phyloP scores from a whole-genome alignment of 495 filamentous ascomycete genomes.

The Penicillium ochrochloron region DNA sequence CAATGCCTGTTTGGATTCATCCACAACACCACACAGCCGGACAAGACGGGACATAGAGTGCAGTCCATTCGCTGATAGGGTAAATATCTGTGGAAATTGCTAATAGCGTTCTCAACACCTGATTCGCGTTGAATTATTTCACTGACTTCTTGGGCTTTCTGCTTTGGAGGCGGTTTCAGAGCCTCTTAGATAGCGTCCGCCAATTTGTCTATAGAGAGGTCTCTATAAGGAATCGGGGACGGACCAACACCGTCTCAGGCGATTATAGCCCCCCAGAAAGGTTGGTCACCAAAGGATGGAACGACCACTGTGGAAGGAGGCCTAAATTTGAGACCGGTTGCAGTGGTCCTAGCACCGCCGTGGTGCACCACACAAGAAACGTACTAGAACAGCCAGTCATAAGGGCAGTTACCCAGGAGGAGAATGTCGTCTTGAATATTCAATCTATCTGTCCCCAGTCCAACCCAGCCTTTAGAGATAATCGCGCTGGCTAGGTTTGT shows the following conservation, averaged over 20 bases:
- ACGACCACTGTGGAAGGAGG: background rate
- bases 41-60: background rate
- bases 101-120: background rate
- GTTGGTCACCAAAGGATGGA: background rate
- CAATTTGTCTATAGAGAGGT: background rate
- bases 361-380: background rate
- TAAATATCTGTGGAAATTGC: background rate
- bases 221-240: background rate
- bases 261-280: background rate
- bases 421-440: background rate
- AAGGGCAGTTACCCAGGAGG: background rate
- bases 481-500: background rate
- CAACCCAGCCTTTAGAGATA: background rate
- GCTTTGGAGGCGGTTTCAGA: background rate
- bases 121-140: background rate
- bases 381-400: background rate
- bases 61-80: background rate
- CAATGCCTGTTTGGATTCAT: background rate
- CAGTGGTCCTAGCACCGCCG: no score
- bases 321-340: background rate
- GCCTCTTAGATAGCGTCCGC: background rate
- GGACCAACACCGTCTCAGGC: background rate
- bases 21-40: background rate
- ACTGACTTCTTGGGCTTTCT: background rate
- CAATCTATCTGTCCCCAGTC: background rate